These are phyloP conservation scores for Fusarium decemcellulare DNA, from an alignment of 2,329 filamentous ascomycete genomes.

Conservation along the genomic window DNA sequence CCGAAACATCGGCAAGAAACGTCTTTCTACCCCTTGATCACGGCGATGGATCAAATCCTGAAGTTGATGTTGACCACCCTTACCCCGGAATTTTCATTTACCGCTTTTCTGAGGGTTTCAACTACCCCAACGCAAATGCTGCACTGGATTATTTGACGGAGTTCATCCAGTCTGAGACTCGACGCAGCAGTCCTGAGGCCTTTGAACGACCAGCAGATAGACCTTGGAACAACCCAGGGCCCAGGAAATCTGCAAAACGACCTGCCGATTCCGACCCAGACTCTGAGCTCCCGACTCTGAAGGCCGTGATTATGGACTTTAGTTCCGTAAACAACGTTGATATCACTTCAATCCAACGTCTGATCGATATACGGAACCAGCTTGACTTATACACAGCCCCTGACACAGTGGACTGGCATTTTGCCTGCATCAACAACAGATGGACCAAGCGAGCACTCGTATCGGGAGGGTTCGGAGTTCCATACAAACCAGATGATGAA, in stretches of 20 bases:
- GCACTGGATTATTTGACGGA: slow-evolving; percentile 84
- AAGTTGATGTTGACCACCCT: slow-evolving; percentile 82
- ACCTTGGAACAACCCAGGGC: slow-evolving; percentile 95
- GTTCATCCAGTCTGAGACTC: slow-evolving; percentile 79
- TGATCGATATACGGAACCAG: slow-evolving; percentile 96
- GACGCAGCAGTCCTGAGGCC: slow-evolving; percentile 79
- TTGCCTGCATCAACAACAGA: slow-evolving; percentile 89
- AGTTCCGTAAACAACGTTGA: slow-evolving; percentile 95
- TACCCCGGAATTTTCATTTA: slow-evolving; percentile 97
- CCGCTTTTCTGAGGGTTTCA: slow-evolving; percentile 94
- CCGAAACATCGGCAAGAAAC: slow-evolving; percentile 73
- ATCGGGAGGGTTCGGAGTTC: slow-evolving; percentile 90
- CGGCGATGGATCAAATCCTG: slow-evolving; percentile 91
- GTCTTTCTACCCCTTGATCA: slow-evolving; percentile 91
- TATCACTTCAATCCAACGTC: slow-evolving; percentile 89
- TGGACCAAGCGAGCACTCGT: slow-evolving; percentile 95
- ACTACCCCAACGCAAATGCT: slow-evolving; percentile 93
- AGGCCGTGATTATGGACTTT: slow-evolving; percentile 95
- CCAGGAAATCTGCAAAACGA: slow-evolving; percentile 62
- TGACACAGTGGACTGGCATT: slow-evolving; percentile 92
- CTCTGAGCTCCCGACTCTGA: slow-evolving; percentile 77
- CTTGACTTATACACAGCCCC: slow-evolving; percentile 88
- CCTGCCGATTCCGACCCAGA: slow-evolving; percentile 45
- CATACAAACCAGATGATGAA: slow-evolving; percentile 62
- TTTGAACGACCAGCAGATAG: slow-evolving; percentile 81